Evolutionary conservation across 2,329 filamentous ascomycete species (phyloP).

Genomic region (Claviceps pusilla): DNA sequence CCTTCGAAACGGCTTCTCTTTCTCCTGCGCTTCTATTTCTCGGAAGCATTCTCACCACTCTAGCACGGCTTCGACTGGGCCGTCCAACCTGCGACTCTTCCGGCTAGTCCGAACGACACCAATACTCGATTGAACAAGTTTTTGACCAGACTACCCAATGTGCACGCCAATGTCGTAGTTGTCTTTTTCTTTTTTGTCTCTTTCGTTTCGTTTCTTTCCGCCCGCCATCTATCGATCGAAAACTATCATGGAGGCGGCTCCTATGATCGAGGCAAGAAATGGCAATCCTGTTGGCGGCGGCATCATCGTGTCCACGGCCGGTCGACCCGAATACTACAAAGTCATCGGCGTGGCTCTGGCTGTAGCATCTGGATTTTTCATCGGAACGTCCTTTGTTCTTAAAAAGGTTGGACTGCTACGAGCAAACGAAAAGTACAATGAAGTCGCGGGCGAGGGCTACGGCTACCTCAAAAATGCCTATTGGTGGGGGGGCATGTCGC

Average conservation of each 20-base stretch:
- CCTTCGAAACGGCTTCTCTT: no score
- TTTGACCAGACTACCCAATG: background rate
- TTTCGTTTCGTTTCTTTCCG: no score
- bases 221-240: background rate
- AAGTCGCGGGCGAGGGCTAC: constrained; percentile 90
- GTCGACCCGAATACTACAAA: constrained; percentile 45
- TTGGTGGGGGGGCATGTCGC: constrained; percentile 92
- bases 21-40: background rate
- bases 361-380: constrained; percentile 77
- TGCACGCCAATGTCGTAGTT: background rate
- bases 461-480: constrained; percentile 88
- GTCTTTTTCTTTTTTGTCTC: no score
- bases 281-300: background rate
- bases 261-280: background rate
- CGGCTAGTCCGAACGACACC: background rate
- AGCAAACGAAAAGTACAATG: constrained; percentile 91
- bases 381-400: constrained; percentile 85
- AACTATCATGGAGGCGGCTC: background rate
- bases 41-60: background rate
- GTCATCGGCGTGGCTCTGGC: constrained; percentile 75
- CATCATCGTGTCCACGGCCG: background rate
- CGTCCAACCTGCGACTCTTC: background rate
- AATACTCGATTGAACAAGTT: background rate
- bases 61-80: background rate
- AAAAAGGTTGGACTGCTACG: constrained; percentile 86